Conservation (phyloP, 306 rosid genomes). For the Lathyrus sativus region DNA sequence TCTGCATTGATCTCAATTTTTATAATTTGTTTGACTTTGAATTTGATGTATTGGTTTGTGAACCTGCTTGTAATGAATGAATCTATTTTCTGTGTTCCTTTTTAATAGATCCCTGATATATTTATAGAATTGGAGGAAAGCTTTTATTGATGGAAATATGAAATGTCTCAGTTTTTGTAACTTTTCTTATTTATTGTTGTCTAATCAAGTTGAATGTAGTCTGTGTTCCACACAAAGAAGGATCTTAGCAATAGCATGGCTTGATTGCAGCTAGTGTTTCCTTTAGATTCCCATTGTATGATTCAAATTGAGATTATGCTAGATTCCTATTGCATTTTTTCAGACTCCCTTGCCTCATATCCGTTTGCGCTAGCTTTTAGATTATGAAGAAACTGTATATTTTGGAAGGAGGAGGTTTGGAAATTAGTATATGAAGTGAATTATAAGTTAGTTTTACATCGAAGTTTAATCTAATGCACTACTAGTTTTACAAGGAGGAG, state of each 20-base stretch:
- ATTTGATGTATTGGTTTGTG: neutral
- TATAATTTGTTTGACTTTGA: neutral
- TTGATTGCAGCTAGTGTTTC: neutral
- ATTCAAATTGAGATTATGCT: conserved; percentile 12
- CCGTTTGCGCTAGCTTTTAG: conserved; percentile 6
- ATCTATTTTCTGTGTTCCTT: neutral
- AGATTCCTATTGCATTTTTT: conserved; percentile 6
- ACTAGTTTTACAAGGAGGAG: neutral
- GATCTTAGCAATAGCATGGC: neutral
- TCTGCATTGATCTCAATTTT: neutral
- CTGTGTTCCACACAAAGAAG: neutral
- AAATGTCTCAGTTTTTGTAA: neutral
- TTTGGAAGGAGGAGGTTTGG: neutral
- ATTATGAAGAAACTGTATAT: conserved; percentile 3
- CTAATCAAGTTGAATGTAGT: conserved; percentile 3
- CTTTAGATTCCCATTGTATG: neutral
- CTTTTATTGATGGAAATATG: neutral
- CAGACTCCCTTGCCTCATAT: neutral
- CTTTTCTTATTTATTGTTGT: neutral
- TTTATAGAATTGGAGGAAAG: neutral
- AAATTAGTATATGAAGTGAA: neutral
- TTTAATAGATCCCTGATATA: neutral
- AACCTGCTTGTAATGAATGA: neutral
- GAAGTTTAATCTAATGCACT: conserved; percentile 25
- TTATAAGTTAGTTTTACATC: conserved; percentile 10